Base-by-base conservation (phyloP, 352 stramenopile genomes). In the Lagenidium sp. region DNA sequence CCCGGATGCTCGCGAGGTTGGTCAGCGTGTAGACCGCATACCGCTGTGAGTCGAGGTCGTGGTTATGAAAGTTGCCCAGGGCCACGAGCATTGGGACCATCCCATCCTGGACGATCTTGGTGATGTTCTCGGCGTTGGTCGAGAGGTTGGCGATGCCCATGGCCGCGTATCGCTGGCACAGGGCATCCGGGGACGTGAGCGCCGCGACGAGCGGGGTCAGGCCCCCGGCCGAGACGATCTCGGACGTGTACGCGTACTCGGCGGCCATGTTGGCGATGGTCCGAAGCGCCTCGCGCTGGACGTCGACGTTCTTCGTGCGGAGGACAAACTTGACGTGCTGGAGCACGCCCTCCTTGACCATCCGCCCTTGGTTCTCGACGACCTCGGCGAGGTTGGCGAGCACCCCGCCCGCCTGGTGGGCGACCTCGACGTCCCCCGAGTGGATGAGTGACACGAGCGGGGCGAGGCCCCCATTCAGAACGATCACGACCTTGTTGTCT, bases 321-420 rank as follows among this genome's bases (percentile, higher is more conserved):
- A 98, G 58, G 6, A 97, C 80, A 47, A 96, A 98, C 65, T 98
- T 97, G 16, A 98, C 74, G 60, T 98, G 94, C 49, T 98, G 94
- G 36, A 98, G 57, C 21, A 97, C 78, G 31, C 94, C 95, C 47
- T 92, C 68, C 30, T 97, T 86, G 4, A 98, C 92, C 94, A 98
- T 98, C 11, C 68, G 58, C 16, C 84, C 78, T 53, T 98, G 95
- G 61, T 98, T 98, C 53, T 97, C 90, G 28, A 96, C 67, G 1
- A 94, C 79, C 61, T 98, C 90, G 1, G 90, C 90, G 8, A 98
- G 64, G 44, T 98, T 98, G 2, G 92, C 92, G 2, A 98, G 72
- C 4, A 97, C 83, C 19, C 90, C 87, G 25, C 76, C 85, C 0
- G 77, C 68, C 50, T 97, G 89, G 45, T 97, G 92, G 3, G 86